phyloP scores from a whole-genome alignment of 2,329 filamentous ascomycete genomes.

The Aspergillus costaricaensis region DNA sequence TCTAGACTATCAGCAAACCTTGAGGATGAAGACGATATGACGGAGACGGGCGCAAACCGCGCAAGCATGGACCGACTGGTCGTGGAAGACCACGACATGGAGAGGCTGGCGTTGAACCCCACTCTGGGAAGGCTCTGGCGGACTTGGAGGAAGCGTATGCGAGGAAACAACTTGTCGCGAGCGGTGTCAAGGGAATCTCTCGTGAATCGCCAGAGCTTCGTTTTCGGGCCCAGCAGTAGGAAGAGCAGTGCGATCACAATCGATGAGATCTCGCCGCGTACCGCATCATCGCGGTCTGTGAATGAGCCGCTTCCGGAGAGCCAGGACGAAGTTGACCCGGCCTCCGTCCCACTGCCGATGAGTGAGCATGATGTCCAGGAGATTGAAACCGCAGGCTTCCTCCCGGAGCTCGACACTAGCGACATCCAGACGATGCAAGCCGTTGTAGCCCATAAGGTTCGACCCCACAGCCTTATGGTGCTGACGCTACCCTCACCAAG shows the following conservation, averaged over 20 bases:
- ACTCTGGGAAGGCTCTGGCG: conserved; percentile 89
- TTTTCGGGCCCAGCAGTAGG: conserved; percentile 31
- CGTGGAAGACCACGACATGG: conserved; percentile 90
- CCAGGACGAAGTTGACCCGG: conserved; percentile 33
- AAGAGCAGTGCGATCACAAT: conserved; percentile 42
- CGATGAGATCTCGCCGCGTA: conserved; percentile 29
- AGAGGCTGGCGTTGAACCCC: conserved; percentile 85
- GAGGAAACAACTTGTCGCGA: conserved; percentile 38
- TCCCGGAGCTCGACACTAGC: conserved; percentile 62
- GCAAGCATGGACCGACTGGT: conserved; percentile 64
- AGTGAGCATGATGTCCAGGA: conserved; percentile 57
- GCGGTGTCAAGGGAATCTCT: conserved; percentile 47
- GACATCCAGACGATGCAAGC: conserved; percentile 39
- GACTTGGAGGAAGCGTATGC: conserved; percentile 81
- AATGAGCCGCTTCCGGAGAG: conserved; percentile 19
- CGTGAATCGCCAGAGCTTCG: conserved; percentile 31
- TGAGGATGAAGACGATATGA: conserved; percentile 59
- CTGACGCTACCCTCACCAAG: conserved; percentile 37
- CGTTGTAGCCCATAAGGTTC: conserved; percentile 43
- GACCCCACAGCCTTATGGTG: conserved; percentile 47
- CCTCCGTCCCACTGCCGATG: conserved; percentile 34
- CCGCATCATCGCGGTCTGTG: conserved; percentile 2
- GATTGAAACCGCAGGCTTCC: conserved; percentile 75
- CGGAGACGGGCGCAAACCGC: conserved; percentile 44
- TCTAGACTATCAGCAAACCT: conserved; percentile 35